These are phyloP conservation scores for Yamadazyma diddensiae DNA, from an alignment of 1,139 yeast genomes.

Conservation along the genomic window DNA sequence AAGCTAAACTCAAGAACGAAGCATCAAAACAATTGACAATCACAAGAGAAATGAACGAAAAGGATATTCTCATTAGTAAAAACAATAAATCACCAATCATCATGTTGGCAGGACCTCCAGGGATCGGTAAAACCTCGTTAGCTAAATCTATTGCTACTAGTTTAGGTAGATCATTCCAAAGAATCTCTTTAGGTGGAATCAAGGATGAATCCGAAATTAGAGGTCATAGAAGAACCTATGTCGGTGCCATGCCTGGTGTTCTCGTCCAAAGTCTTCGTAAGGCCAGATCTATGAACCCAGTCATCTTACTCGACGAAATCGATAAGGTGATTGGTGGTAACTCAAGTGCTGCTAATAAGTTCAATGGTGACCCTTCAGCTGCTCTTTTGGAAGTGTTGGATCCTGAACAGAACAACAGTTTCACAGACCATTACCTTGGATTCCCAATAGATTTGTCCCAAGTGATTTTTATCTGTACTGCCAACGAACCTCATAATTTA, in stretches of 20 bases:
- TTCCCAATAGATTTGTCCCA: slow-evolving; percentile 86
- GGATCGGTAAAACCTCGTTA: slow-evolving; percentile 89
- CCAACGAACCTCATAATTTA: slow-evolving; percentile 75
- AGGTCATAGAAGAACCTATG: slow-evolving; percentile 91
- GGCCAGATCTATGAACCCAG: slow-evolving; percentile 80
- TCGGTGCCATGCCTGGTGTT: slow-evolving; percentile 92
- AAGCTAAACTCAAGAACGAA: slow-evolving; percentile 26
- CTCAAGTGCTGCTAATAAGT: slow-evolving; percentile 41
- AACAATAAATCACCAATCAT: slow-evolving; percentile 67
- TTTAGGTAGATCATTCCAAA: slow-evolving; percentile 73
- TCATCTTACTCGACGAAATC: slow-evolving; percentile 84
- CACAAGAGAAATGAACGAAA: slow-evolving; percentile 11
- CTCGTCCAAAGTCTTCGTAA: slow-evolving; percentile 76
- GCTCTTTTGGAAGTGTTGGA: slow-evolving; percentile 87
- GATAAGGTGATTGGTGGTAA: slow-evolving; percentile 73
- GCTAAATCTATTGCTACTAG: slow-evolving; percentile 86
- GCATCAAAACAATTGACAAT: slow-evolving; percentile 16
- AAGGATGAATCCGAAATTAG: slow-evolving; percentile 88
- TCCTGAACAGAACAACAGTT: slow-evolving; percentile 81
- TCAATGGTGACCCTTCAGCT: slow-evolving; percentile 89
- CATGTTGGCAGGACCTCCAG: slow-evolving; percentile 90
- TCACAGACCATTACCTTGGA: slow-evolving; percentile 83
- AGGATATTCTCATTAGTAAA: slow-evolving; percentile 23
- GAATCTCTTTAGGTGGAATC: slow-evolving; percentile 85
- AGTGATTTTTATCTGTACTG: slow-evolving; percentile 83